phyloP scores from a whole-genome alignment of 2,329 filamentous ascomycete genomes.

The Aspergillus ibericus region DNA sequence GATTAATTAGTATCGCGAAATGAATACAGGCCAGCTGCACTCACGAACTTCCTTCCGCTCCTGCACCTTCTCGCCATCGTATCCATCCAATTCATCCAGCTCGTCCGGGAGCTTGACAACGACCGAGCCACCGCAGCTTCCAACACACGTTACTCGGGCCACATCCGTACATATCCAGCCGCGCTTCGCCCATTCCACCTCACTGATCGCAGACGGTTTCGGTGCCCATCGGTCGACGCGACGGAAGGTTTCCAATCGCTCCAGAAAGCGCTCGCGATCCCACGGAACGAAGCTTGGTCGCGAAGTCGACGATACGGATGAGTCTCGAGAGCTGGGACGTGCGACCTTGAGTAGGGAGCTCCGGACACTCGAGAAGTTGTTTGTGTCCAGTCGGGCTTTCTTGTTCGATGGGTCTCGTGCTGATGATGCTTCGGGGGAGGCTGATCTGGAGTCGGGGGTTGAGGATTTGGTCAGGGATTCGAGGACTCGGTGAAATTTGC shows the following conservation, averaged over 20 bases:
- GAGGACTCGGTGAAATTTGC: conserved; percentile 49
- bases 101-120: conserved; percentile 74
- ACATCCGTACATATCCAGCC: conserved; percentile 85
- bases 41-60: conserved; percentile 46
- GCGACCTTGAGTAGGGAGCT: conserved; percentile 27
- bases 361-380: conserved; percentile 22
- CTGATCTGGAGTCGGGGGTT: conserved; percentile 16
- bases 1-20: conserved; percentile 15
- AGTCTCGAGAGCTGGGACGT: conserved; percentile 30
- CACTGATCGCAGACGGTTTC: conserved; percentile 80
- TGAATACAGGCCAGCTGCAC: conserved; percentile 17
- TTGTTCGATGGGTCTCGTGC: conserved; percentile 35
- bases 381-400: conserved; percentile 33
- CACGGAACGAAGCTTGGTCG: conserved; percentile 78
- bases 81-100: conserved; percentile 55
- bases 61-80: conserved; percentile 44
- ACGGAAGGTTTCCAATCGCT: conserved; percentile 80
- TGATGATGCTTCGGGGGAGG: conserved; percentile 21
- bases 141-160: conserved; percentile 78
- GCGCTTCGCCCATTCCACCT: conserved; percentile 91
- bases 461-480: conserved; percentile 44
- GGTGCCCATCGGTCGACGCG: conserved; percentile 92
- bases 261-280: conserved; percentile 79
- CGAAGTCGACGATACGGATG: conserved; percentile 33
- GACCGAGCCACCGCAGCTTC: conserved; percentile 79